Evolutionary conservation across 148 eudicot genomes (phyloP).

Genomic region (Bassia scoparia): DNA sequence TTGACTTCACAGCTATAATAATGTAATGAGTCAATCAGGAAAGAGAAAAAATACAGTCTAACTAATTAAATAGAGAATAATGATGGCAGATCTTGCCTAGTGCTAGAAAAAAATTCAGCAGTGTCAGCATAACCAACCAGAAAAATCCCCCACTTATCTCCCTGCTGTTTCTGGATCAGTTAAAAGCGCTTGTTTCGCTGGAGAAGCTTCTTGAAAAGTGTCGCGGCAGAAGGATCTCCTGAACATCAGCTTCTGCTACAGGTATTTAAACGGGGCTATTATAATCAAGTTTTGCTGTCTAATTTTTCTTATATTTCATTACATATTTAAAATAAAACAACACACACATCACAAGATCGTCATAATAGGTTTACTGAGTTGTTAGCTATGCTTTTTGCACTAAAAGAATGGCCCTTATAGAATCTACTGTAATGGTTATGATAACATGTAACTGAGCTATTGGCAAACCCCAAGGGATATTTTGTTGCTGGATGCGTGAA

Average conservation of each 20-base stretch:
- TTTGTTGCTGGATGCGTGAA: neutral
- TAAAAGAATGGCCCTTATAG: neutral
- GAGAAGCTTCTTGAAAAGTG: conserved; percentile 16
- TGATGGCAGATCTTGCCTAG: neutral
- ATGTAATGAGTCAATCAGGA: conserved; percentile 3
- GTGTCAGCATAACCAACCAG: conserved; percentile 7
- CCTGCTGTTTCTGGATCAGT: conserved; percentile 21
- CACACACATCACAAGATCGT: too few relatives aligned
- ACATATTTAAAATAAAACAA: neutral
- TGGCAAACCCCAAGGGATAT: too few relatives aligned
- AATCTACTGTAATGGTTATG: neutral
- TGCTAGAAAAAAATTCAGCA: conserved; percentile 14
- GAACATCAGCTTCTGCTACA: conserved; percentile 15
- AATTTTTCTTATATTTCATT: neutral
- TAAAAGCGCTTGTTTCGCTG: conserved; percentile 15
- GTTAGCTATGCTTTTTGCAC: neutral
- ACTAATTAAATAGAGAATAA: conserved; percentile 5
- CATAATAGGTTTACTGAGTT: neutral
- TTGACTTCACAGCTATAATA: neutral
- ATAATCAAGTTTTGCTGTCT: neutral
- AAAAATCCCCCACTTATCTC: conserved; percentile 8
- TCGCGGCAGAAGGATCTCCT: conserved; percentile 8
- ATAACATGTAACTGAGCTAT: neutral
- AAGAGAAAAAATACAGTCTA: conserved; percentile 6
- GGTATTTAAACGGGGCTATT: conserved; percentile 13